Percentiles rank a stretch among this genome's conserved stretches.
Evolutionary conservation across 495 filamentous ascomycete species (phyloP).

Genomic region (Trichoderma gamsii): DNA sequence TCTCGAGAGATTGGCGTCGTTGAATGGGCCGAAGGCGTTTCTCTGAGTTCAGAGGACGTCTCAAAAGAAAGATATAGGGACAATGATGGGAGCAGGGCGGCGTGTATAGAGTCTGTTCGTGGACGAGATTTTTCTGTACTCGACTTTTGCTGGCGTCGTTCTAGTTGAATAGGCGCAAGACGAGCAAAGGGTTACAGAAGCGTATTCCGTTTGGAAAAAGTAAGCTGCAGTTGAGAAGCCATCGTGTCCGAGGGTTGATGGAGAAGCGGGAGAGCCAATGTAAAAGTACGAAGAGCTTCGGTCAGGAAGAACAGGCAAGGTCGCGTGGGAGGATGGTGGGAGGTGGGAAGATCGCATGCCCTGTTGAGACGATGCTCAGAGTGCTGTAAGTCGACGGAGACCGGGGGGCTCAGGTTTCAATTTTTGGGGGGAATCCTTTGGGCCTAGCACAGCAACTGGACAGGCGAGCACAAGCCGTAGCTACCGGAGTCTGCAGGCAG

Average conservation of each 20-base stretch:
- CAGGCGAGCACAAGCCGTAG: conserved; percentile 4
- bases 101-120: neutral
- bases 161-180: neutral
- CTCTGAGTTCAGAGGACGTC: no score
- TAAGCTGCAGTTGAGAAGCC: conserved; percentile 1
- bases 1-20: no score
- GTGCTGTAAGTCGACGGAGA: neutral
- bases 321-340: conserved; percentile 8
- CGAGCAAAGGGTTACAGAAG: neutral
- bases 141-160: neutral
- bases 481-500: neutral
- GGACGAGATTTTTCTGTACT: neutral
- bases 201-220: neutral
- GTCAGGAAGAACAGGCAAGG: conserved; percentile 14
- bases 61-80: no score
- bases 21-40: no score
- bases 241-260: neutral
- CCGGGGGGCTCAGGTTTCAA: neutral
- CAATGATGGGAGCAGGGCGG: no score
- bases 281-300: conserved; percentile 4
- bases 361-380: neutral
- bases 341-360: neutral
- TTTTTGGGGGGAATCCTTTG: neutral
- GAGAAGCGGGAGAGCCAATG: conserved; percentile 2
- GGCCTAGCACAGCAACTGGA: neutral